These are phyloP conservation scores for Lasiodiplodia sp. DNA, from an alignment of 2,329 filamentous ascomycete species.

Conservation along the genomic window DNA sequence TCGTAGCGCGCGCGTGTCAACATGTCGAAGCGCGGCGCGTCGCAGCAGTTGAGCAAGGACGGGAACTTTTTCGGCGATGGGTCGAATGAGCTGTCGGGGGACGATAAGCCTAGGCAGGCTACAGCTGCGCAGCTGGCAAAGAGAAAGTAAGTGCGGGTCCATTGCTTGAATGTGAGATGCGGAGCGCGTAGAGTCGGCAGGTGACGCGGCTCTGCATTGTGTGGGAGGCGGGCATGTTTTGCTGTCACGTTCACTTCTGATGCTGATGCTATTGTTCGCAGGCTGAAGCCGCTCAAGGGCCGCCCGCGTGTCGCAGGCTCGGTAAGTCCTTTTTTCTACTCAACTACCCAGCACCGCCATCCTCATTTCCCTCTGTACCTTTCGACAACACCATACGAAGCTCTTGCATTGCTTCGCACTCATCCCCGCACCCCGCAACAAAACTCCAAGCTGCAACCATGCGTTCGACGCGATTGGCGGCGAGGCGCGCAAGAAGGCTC, in stretches of 20 bases:
- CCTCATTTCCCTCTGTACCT: not conserved
- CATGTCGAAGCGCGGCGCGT: conserved; percentile 51
- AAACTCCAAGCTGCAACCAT: no score
- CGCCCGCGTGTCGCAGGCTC: conserved; percentile 21
- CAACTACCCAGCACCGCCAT: not conserved
- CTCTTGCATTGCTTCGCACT: no score
- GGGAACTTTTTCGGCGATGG: conserved; percentile 35
- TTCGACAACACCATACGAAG: no score
- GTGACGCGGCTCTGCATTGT: not conserved
- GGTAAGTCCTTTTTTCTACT: conserved; percentile 11
- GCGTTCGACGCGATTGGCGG: no score
- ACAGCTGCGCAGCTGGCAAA: conserved; percentile 63
- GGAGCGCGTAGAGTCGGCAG: conserved; percentile 3
- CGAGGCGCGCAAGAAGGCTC: no score
- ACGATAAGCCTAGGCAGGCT: conserved; percentile 57
- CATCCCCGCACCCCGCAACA: no score
- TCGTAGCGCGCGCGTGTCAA: not conserved
- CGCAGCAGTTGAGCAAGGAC: conserved; percentile 47
- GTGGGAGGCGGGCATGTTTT: conserved; percentile 12
- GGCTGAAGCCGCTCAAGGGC: conserved; percentile 29
- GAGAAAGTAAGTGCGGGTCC: conserved; percentile 61
- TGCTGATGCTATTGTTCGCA: conserved; percentile 16
- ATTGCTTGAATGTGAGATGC: not conserved
- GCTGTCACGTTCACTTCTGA: conserved; percentile 17
- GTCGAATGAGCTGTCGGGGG: conserved; percentile 48